These are phyloP conservation scores for Rehmannia glutinosa DNA, from an alignment of 257 asterid genomes.

Conservation along the genomic window DNA sequence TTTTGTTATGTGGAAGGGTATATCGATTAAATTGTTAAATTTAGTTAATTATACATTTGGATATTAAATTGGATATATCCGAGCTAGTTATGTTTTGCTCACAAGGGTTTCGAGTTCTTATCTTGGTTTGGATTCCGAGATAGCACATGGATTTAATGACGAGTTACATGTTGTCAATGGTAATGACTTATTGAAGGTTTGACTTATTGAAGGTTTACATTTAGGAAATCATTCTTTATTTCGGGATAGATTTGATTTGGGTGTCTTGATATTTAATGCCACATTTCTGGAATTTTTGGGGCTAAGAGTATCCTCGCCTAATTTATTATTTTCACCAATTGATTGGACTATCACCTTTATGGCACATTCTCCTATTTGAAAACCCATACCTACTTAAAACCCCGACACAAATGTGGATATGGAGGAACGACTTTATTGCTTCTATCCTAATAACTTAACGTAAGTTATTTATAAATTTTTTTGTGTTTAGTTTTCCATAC, in stretches of 20 bases:
- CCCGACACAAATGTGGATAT: background rate
- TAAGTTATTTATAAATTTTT: background rate
- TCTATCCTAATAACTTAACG: background rate
- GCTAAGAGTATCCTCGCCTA: background rate
- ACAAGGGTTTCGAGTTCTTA: background rate
- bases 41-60: no score
- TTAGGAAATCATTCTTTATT: background rate
- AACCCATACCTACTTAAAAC: background rate
- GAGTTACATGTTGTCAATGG: background rate
- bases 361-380: background rate
- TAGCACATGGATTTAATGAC: background rate
- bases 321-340: background rate
- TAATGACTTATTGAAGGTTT: no score
- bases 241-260: background rate
- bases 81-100: no score
- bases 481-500: background rate
- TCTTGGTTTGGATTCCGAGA: background rate
- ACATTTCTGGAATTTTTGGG: background rate
- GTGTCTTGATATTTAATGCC: background rate
- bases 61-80: no score
- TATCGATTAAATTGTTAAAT: no score
- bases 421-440: background rate
- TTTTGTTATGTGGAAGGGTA: no score
- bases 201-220: no score
- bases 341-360: background rate